A percentile compares a stretch with the other conserved stretches of the same genome.
phyloP scores from a whole-genome alignment of 2,329 filamentous ascomycete genomes.

The Xylariaceae sp. region DNA sequence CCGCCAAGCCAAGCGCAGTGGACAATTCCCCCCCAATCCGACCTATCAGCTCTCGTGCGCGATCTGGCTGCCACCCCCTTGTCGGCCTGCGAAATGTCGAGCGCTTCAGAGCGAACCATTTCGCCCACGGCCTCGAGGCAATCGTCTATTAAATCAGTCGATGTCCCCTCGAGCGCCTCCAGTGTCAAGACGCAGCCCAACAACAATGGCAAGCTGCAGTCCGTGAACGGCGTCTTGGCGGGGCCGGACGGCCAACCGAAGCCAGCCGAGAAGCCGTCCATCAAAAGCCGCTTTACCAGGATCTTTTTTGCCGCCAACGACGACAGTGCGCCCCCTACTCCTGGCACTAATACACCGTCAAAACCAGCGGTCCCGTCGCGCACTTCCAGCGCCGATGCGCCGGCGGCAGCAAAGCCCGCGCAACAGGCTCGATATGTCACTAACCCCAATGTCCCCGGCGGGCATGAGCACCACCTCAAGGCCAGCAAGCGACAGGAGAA shows the following conservation, averaged over 20 bases:
- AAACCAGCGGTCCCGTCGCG: constrained; percentile 31
- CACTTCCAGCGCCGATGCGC: constrained; percentile 23
- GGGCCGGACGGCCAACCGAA: constrained; percentile 34
- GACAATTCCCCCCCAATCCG: constrained; percentile 7
- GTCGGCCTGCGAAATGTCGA: constrained; percentile 28
- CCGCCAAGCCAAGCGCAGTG: constrained; percentile 26
- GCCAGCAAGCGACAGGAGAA: constrained; percentile 92
- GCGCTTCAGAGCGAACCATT: constrained; percentile 30
- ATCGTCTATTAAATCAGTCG: constrained; percentile 33
- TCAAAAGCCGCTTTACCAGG: constrained; percentile 59
- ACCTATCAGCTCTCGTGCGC: constrained; percentile 14
- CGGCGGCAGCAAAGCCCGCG: constrained; percentile 29
- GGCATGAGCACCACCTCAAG: constrained; percentile 83
- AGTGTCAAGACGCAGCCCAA: constrained; percentile 23
- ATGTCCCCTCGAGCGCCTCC: constrained; percentile 29
- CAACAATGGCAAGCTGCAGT: constrained; percentile 24
- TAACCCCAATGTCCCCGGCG: constrained; percentile 52
- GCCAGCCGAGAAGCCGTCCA: constrained; percentile 48
- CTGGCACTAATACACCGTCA: constrained; percentile 33
- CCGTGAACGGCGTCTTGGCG: constrained; percentile 28
- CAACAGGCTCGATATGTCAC: constrained; percentile 42
- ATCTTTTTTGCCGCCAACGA: constrained; percentile 58
- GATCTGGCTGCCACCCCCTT: constrained; percentile 1
- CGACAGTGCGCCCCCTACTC: constrained; percentile 30
- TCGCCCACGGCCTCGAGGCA: constrained; percentile 31